Conservation (phyloP, 768 basidiomycete genomes). For the Tylopilus plumbeoviolaceoides region DNA sequence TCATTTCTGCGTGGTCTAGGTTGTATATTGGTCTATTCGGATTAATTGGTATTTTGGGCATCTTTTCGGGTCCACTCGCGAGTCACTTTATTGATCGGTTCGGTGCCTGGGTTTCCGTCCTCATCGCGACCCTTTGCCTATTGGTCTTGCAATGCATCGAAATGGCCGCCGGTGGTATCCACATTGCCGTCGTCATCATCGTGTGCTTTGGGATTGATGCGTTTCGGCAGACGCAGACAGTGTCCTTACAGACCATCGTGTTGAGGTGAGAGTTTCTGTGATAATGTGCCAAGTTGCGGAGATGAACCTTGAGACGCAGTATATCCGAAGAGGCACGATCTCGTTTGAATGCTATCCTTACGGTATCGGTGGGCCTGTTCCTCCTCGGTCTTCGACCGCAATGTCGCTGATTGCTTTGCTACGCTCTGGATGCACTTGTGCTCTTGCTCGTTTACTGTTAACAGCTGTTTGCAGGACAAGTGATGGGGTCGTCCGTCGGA, state of each 20-base stretch:
- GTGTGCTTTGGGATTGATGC: conserved; percentile 40
- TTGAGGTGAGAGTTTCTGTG: conserved; percentile 15
- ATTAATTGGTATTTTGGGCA: conserved; percentile 41
- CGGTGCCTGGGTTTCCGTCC: conserved; percentile 40
- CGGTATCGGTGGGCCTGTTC: conserved; percentile 20
- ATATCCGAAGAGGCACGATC: conserved; percentile 28
- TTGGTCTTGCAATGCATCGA: conserved; percentile 31
- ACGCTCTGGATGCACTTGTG: background rate
- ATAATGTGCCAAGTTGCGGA: background rate
- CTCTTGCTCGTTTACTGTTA: background rate
- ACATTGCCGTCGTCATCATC: conserved; percentile 37
- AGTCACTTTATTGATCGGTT: conserved; percentile 29
- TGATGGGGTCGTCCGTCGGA: conserved; percentile 40
- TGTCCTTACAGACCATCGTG: conserved; percentile 29
- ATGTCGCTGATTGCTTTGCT: too few species aligned
- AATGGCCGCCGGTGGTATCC: conserved; percentile 35
- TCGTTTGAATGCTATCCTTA: conserved; percentile 29
- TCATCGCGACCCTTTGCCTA: conserved; percentile 32
- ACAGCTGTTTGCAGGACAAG: conserved; percentile 36
- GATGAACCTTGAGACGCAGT: conserved; percentile 5
- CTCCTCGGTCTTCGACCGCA: background rate
- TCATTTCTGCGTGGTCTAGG: background rate
- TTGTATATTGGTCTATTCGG: conserved; percentile 46
- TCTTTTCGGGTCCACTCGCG: conserved; percentile 27
- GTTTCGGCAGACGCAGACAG: conserved; percentile 38